Evolutionary conservation across 140 eudicot species (phyloP), one percentile per base, ranked within the genome.

Genomic region (Flaveria floridana): DNA sequence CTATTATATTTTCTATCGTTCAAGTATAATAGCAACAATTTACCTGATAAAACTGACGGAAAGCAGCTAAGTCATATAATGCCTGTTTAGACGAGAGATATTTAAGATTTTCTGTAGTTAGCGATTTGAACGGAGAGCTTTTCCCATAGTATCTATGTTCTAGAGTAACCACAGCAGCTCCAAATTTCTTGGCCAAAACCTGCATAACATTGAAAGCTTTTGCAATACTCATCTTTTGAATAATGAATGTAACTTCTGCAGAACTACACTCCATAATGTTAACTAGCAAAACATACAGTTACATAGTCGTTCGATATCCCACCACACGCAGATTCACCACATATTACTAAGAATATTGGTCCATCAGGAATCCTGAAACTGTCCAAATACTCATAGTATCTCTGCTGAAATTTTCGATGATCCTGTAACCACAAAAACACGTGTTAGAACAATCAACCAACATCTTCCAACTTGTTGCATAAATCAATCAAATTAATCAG

Each of bases 21-120:
- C 14, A 72, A 18, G 7, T 10, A 12, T 56, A 55, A 70, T 9
- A 58, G 18, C 28, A 15, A 59, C 65, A 83, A 73, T 77, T 80
- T 85, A 78, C 97, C 97, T 94, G 99, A 82, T 88, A 90, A 79
- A 76, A 85, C 25, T 90, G 90, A 68, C 99, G 95, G 80, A 94
- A 94, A 78, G 70, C 83, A 66, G 99, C 99, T 86, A 94, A 94
- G 72, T 94, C 97, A 74, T 77, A 94, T 14, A 94, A 91, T n/a
- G 99, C 99, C 75, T 94, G 99, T 71, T 94, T 94, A 14, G 99
- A 94, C 59, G 99, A 94, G 46, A 94, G 92, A 85, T 67, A 94
- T 65, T 58, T 86, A 21, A 94, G 87, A 76, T 94, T 86, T 78
- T 87, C 89, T 7, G 99, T 94, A 6, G 90, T 79, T 58, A 80